Percentiles rank a stretch among this genome's conserved stretches.
phyloP scores from a whole-genome alignment of 2,329 filamentous ascomycete genomes.

The Rhytidhysteron rufulum region DNA sequence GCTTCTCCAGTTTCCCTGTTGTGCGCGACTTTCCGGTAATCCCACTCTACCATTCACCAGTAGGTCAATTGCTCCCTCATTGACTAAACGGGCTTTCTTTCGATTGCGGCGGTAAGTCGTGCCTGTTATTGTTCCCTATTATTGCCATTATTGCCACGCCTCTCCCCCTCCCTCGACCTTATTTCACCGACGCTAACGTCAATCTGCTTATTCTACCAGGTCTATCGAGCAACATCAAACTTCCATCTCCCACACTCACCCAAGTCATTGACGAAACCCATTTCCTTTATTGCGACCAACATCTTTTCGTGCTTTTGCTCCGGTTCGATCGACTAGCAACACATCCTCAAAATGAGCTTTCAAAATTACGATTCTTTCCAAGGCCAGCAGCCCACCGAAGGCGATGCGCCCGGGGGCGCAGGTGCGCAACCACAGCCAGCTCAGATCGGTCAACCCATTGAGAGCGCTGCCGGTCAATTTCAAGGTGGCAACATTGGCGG shows the following conservation, averaged over 20 bases:
- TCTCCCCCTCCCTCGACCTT: too few species aligned
- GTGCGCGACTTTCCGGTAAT: conserved; percentile 12
- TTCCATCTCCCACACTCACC: conserved; percentile 19
- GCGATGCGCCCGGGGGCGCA: conserved; percentile 51
- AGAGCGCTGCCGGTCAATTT: conserved; percentile 50
- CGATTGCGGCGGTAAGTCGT: conserved; percentile 25
- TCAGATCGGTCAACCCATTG: conserved; percentile 56
- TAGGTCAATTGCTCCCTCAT: conserved; percentile 8
- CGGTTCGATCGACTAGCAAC: conserved; percentile 1
- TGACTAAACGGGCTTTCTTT: conserved; percentile 13
- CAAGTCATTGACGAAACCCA: neutral
- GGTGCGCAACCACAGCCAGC: conserved; percentile 46
- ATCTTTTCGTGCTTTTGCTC: neutral
- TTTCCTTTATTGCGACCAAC: conserved; percentile 10
- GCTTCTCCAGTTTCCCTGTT: conserved; percentile 13
- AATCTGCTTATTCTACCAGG: conserved; percentile 17
- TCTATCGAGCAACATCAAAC: conserved; percentile 13
- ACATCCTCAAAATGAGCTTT: conserved; percentile 58
- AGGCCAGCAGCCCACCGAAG: conserved; percentile 52
- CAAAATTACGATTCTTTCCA: conserved; percentile 62
- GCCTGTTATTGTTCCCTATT: conserved; percentile 7
- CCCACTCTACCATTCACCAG: neutral
- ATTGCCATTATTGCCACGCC: too few species aligned
- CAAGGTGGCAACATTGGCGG: conserved; percentile 47
- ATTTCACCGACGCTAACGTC: conserved; percentile 25